Conservation (phyloP, 2,329 filamentous ascomycete species). For the Chrysoporthe austroafricana region DNA sequence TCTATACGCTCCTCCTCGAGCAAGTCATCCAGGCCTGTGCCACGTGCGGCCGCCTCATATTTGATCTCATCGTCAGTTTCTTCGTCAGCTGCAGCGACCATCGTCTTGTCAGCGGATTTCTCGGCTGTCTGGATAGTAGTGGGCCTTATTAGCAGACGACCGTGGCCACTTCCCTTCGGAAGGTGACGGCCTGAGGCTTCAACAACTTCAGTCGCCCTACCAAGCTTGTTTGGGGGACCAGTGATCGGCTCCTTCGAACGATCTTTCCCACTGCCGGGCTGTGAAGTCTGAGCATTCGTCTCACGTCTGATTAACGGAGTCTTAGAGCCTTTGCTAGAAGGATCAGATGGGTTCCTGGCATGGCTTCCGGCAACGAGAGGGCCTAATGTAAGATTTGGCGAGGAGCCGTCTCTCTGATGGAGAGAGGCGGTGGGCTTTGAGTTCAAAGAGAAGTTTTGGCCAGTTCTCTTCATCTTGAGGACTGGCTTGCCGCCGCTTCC, state of each 20-base stretch:
- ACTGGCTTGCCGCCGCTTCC: slow-evolving; percentile 13
- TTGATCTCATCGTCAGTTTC: slow-evolving; percentile 23
- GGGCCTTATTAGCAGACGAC: too few species aligned
- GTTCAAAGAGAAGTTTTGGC: slow-evolving; percentile 24
- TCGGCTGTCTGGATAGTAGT: background rate
- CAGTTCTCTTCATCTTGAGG: slow-evolving; percentile 28
- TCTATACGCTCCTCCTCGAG: slow-evolving; percentile 7
- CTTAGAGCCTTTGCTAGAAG: background rate
- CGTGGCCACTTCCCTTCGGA: too few species aligned
- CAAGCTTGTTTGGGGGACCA: background rate
- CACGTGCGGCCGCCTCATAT: slow-evolving; percentile 19
- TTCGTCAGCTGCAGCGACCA: background rate
- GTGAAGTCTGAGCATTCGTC: too few species aligned
- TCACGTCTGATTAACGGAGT: too few species aligned
- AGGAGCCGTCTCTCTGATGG: slow-evolving; percentile 14
- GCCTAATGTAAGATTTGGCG: slow-evolving; percentile 6
- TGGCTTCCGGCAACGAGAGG: background rate
- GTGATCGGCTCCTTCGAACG: background rate
- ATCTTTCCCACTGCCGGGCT: background rate
- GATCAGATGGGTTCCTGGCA: background rate
- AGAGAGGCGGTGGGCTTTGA: background rate
- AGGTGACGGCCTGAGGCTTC: too few species aligned
- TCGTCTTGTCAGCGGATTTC: background rate
- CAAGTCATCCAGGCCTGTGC: background rate
- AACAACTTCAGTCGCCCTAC: background rate